phyloP scores from a whole-genome alignment of 1,284 basidiomycete genomes.

The Ganoderma meredithae region DNA sequence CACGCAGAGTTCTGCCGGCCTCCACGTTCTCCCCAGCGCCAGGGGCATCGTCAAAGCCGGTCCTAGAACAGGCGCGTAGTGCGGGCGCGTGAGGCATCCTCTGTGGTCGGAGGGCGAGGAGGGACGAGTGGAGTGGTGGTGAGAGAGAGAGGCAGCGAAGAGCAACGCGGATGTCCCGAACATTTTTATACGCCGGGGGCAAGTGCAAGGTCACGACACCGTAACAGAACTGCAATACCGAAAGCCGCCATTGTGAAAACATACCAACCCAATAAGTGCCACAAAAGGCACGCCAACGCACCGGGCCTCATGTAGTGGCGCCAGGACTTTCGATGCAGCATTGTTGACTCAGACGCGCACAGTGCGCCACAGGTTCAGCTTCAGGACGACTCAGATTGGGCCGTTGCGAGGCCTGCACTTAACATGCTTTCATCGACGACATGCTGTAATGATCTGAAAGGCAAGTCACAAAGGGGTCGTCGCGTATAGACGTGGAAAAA shows the following conservation, averaged over 20 bases:
- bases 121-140: neutral
- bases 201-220: neutral
- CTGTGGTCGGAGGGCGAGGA: neutral
- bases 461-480: neutral
- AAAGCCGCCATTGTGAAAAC: neutral
- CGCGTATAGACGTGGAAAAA: neutral
- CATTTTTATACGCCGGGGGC: neutral
- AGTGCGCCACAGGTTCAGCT: neutral
- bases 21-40: neutral
- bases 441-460: neutral
- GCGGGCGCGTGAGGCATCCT: neutral
- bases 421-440: neutral
- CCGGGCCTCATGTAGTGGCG: neutral
- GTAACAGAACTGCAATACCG: neutral
- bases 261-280: neutral
- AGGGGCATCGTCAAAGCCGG: no score
- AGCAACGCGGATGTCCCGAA: no score
- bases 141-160: neutral
- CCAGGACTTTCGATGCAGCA: neutral
- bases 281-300: conserved; percentile 4
- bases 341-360: conserved; percentile 2
- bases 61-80: no score
- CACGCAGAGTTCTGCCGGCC: neutral
- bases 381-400: neutral
- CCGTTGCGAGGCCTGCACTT: neutral